Conservation (phyloP, 1,284 basidiomycete genomes). For the Abortiporus biennis region DNA sequence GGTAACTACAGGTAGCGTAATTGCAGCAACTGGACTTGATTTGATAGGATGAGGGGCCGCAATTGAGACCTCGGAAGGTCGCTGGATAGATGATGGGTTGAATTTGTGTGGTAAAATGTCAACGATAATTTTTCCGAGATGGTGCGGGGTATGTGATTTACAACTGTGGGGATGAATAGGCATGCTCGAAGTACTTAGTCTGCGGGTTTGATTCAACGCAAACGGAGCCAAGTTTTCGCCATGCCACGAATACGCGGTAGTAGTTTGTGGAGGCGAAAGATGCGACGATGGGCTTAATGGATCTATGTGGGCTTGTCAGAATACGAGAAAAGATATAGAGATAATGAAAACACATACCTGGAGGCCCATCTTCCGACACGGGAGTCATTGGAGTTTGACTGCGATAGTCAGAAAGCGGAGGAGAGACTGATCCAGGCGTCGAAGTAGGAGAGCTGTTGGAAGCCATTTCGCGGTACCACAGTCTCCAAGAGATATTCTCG, state of each 20-base stretch:
- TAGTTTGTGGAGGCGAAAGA: conserved; percentile 7
- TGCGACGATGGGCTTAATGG: conserved; percentile 5
- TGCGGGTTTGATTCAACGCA: conserved; percentile 18
- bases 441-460: conserved; percentile 24
- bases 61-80: too few species aligned
- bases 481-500: conserved; percentile 83
- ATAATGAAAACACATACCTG: conserved; percentile 7
- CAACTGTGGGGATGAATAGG: conserved; percentile 21
- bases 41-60: conserved; percentile 4
- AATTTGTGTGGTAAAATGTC: conserved; percentile 44
- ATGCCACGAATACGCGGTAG: conserved; percentile 23
- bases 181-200: conserved; percentile 22
- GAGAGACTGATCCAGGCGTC: conserved; percentile 26
- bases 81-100: conserved; percentile 18
- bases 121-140: conserved; percentile 48
- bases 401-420: conserved; percentile 19
- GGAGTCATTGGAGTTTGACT: conserved; percentile 27
- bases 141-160: conserved; percentile 23
- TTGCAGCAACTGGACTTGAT: too few species aligned
- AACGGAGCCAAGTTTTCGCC: conserved; percentile 16
- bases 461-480: conserved; percentile 71
- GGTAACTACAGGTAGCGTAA: too few species aligned
- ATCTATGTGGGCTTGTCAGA: conserved; percentile 9
- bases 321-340: conserved; percentile 3
- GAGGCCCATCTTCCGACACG: conserved; percentile 24